Evolutionary conservation across 2,329 filamentous ascomycete genomes (phyloP).

Genomic region (Aureobasidium musti): DNA sequence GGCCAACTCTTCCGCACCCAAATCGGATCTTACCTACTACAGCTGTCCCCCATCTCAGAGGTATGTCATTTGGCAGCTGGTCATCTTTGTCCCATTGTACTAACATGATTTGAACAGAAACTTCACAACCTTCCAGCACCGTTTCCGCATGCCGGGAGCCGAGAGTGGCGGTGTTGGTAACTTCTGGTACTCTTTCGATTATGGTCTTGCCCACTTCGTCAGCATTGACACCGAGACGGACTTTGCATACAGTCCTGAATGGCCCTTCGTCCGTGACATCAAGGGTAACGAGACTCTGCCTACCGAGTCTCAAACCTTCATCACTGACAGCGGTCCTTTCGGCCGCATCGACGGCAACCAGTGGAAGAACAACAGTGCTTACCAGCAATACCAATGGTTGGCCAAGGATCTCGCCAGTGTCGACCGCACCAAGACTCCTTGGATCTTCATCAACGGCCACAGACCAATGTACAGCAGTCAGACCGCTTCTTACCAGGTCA

Average conservation of each 20-base stretch:
- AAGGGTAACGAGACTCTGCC: conserved; percentile 48
- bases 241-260: conserved; percentile 52
- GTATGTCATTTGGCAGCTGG: conserved; percentile 33
- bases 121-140: conserved; percentile 55
- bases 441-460: conserved; percentile 51
- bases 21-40: conserved; percentile 51
- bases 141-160: conserved; percentile 55
- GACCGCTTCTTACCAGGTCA: conserved; percentile 48
- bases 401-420: conserved; percentile 50
- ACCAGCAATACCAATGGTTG: conserved; percentile 54
- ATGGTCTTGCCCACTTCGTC: conserved; percentile 57
- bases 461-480: conserved; percentile 54
- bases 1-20: conserved; percentile 44
- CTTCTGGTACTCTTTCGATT: conserved; percentile 60
- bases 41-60: conserved; percentile 56
- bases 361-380: conserved; percentile 47
- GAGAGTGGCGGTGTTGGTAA: conserved; percentile 54
- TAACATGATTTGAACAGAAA: conserved; percentile 42
- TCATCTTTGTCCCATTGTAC: not conserved
- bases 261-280: conserved; percentile 49
- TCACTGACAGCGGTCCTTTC: conserved; percentile 55
- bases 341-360: conserved; percentile 46
- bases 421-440: conserved; percentile 52
- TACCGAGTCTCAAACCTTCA: conserved; percentile 47
- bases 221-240: conserved; percentile 54